These are phyloP conservation scores for Bauhinia variegata DNA, from an alignment of 306 rosid species.

Conservation along the genomic window DNA sequence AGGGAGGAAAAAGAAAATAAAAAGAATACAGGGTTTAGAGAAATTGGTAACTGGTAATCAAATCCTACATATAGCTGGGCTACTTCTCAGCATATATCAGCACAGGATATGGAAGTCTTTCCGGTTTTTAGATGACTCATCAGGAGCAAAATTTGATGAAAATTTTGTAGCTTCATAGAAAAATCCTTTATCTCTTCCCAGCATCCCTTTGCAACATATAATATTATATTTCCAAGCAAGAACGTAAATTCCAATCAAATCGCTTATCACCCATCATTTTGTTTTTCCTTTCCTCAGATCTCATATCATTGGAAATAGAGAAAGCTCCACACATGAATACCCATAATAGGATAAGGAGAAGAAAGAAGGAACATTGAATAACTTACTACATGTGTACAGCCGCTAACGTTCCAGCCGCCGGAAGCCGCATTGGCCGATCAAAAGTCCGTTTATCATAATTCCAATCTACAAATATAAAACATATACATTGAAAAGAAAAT, in stretches of 20 bases:
- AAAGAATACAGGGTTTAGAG: neutral
- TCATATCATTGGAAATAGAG: neutral
- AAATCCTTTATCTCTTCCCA: conserved; percentile 11
- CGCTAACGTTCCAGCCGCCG: no score
- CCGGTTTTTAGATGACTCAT: neutral
- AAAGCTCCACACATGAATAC: neutral
- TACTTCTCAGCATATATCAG: neutral
- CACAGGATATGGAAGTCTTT: neutral
- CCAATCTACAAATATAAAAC: neutral
- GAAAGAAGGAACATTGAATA: no score
- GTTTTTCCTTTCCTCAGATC: neutral
- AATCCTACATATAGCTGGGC: neutral
- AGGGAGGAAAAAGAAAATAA: neutral
- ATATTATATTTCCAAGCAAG: conserved; percentile 5
- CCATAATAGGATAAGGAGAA: neutral
- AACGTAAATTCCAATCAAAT: conserved; percentile 21
- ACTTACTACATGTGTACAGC: conserved; percentile 1
- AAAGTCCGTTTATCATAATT: conserved; percentile 10
- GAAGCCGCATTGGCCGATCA: conserved; percentile 34
- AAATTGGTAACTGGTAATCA: neutral
- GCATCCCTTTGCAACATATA: conserved; percentile 1
- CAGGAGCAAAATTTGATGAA: neutral
- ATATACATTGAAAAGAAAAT: no score
- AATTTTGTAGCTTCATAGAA: neutral
- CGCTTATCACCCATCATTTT: neutral